A percentile compares a stretch with the other conserved stretches of the same genome.
These are phyloP conservation scores for Aspergillus ostianus DNA, from an alignment of 495 filamentous ascomycete species.

Conservation along the genomic window DNA sequence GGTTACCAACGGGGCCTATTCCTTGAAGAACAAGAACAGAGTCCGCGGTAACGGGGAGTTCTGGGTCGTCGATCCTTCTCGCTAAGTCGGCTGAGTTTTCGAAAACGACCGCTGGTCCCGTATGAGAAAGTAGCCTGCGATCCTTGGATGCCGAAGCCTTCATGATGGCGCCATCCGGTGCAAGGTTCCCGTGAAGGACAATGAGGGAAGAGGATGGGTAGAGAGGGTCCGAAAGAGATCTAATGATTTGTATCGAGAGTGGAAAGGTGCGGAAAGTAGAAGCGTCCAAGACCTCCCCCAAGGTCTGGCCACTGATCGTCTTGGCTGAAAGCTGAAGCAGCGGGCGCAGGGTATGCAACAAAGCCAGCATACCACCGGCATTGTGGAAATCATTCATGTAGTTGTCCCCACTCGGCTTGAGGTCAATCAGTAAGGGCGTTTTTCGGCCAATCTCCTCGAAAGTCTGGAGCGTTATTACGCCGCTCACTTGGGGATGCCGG, in stretches of 20 bases:
- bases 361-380: too few species aligned
- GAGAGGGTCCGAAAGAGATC: constrained; percentile 51
- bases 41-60: constrained; percentile 48
- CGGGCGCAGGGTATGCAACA: too few species aligned
- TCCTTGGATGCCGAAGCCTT: constrained; percentile 65
- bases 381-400: too few species aligned
- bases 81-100: constrained; percentile 55
- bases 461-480: too few species aligned
- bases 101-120: constrained; percentile 59
- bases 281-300: constrained; percentile 51
- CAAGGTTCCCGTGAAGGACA: constrained; percentile 56
- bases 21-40: constrained; percentile 59
- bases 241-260: constrained; percentile 45
- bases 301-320: too few species aligned
- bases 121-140: constrained; percentile 48
- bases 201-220: constrained; percentile 55
- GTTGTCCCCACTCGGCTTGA: too few species aligned
- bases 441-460: too few species aligned
- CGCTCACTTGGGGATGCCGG: too few species aligned
- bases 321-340: too few species aligned
- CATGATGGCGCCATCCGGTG: constrained; percentile 55
- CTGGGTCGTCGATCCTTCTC: constrained; percentile 54
- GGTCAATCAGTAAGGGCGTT: too few species aligned
- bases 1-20: constrained; percentile 64
- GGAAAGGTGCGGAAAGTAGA: constrained; percentile 45